Conservation (phyloP, 352 stramenopile genomes). For the Stramenopiles sp. region DNA sequence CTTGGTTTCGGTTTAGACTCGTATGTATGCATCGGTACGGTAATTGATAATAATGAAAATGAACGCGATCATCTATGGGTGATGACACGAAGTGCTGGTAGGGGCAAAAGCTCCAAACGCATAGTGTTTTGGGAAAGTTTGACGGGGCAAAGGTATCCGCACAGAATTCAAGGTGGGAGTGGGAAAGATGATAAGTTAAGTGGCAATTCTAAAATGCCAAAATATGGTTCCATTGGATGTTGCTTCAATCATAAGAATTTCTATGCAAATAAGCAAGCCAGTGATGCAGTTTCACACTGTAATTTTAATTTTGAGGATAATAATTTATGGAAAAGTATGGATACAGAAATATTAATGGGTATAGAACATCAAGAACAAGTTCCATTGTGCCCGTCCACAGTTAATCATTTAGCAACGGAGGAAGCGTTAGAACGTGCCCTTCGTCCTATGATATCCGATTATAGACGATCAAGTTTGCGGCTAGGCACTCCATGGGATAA, state of each 20-base stretch:
- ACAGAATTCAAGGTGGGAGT: slow-evolving; percentile 10
- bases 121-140: slow-evolving; percentile 40
- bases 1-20: slow-evolving; percentile 60
- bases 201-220: slow-evolving; percentile 17
- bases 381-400: slow-evolving; percentile 20
- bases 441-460: slow-evolving; percentile 22
- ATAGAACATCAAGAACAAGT: slow-evolving; percentile 25
- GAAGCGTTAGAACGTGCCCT: slow-evolving; percentile 32
- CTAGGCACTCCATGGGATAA: slow-evolving; percentile 45
- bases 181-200: neutral
- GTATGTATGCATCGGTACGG: slow-evolving; percentile 54
- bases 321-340: slow-evolving; percentile 36
- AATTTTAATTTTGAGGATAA: slow-evolving; percentile 30
- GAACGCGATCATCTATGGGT: slow-evolving; percentile 53
- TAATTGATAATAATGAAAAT: slow-evolving; percentile 18
- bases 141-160: slow-evolving; percentile 30
- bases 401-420: slow-evolving; percentile 16
- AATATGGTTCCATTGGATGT: slow-evolving; percentile 48
- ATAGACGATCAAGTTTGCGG: slow-evolving; percentile 26
- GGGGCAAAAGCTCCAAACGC: slow-evolving; percentile 11
- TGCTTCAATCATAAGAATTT: slow-evolving; percentile 47
- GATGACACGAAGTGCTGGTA: slow-evolving; percentile 28
- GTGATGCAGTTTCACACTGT: slow-evolving; percentile 21
- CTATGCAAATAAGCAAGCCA: slow-evolving; percentile 46
- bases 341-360: slow-evolving; percentile 28